Evolutionary conservation across 345 rosid species (phyloP), one percentile per base, ranked within the genome.

Genomic region (Passiflora organensis): DNA sequence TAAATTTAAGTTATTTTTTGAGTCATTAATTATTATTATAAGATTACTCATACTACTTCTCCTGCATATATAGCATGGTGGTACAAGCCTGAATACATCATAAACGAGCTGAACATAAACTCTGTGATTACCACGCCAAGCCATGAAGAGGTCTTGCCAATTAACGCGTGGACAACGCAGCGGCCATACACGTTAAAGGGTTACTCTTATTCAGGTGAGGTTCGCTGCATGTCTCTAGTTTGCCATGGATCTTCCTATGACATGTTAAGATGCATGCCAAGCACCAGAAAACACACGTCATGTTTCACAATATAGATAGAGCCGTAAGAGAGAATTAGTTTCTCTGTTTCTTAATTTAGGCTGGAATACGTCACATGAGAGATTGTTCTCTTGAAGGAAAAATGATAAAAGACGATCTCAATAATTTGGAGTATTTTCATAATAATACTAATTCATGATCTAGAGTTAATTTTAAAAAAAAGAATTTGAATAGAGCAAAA

Each of bases 11-110:
- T n/a, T n/a, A n/a, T n/a, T n/a, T n/a, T n/a, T n/a, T n/a, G n/a
- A n/a, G n/a, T n/a, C n/a, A n/a, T n/a, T n/a, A n/a, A n/a, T n/a
- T n/a, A n/a, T n/a, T n/a, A n/a, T n/a, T n/a, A n/a, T n/a, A n/a
- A n/a, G n/a, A n/a, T n/a, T n/a, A n/a, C n/a, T n/a, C n/a, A n/a
- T n/a, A n/a, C n/a, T n/a, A n/a, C n/a, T n/a, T n/a, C n/a, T n/a
- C n/a, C n/a, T n/a, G n/a, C n/a, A n/a, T n/a, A n/a, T n/a, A n/a
- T 65, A 91, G 98, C 83, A 24, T 93, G 96, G 99, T 93, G 99
- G 99, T 86, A 89, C 60, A 89, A 80, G 60, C 86, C 94, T 5
- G 94, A 93, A 55, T 72, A 82, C 47, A 72, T 86, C 11, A 88
- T 93, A 70, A 89, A 93, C 49, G 99, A 93, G 80, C 60, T 88